Conservation (phyloP, 148 eudicot genomes). For the Chenopodium suecicum region DNA sequence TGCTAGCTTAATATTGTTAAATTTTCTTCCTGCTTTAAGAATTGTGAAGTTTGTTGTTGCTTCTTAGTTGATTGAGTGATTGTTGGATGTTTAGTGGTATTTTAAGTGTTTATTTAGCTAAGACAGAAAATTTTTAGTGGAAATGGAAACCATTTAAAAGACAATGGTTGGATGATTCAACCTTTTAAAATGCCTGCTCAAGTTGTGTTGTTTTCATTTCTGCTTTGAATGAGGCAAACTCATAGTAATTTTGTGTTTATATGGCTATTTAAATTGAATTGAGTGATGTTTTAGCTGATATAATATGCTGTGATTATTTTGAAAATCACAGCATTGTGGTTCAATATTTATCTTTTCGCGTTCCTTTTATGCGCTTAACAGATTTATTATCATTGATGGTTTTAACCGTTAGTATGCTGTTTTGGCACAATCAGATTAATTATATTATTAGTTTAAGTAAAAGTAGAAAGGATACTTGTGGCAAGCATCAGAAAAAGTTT, state of each 20-base stretch:
- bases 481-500: slow-evolving; percentile 27
- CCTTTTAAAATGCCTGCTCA: too few species aligned
- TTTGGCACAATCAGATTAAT: not conserved
- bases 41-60: too few species aligned
- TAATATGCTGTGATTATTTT: not conserved
- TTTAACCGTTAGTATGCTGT: not conserved
- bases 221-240: not conserved
- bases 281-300: not conserved
- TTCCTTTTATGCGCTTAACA: not conserved
- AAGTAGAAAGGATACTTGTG: slow-evolving; percentile 25
- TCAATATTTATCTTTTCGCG: not conserved
- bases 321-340: too few species aligned
- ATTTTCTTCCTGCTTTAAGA: too few species aligned
- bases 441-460: not conserved
- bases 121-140: too few species aligned
- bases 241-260: not conserved
- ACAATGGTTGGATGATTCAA: too few species aligned
- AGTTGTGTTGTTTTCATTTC: too few species aligned
- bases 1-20: too few species aligned
- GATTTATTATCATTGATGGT: not conserved
- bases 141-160: too few species aligned
- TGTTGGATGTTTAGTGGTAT: too few species aligned
- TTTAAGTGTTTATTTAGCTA: too few species aligned
- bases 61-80: too few species aligned
- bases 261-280: not conserved